phyloP scores from a whole-genome alignment of 306 rosid species.

The Sechiopsis laciniata region DNA sequence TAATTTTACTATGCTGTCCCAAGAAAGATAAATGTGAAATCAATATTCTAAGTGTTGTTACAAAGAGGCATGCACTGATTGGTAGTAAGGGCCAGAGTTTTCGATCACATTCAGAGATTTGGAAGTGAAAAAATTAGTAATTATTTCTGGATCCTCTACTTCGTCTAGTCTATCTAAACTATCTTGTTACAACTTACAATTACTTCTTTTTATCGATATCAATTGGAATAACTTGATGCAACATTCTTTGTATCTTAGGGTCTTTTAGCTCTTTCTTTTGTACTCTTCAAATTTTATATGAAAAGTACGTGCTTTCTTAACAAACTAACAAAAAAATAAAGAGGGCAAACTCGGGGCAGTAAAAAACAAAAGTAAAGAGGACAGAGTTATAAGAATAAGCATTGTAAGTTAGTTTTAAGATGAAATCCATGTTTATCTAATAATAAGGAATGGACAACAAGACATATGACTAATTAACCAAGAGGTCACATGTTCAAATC shows the following conservation, averaged over 20 bases:
- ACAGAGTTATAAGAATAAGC: neutral
- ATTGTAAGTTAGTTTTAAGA: too few relatives aligned
- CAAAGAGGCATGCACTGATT: neutral
- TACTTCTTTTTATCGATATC: neutral
- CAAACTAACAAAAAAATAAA: neutral
- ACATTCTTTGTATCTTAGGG: neutral
- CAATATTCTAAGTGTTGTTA: too few relatives aligned
- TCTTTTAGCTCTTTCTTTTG: neutral
- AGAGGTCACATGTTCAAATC: too few relatives aligned
- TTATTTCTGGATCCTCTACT: neutral
- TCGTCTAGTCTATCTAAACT: neutral
- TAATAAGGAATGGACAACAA: too few relatives aligned
- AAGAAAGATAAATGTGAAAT: neutral
- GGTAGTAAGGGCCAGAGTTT: neutral
- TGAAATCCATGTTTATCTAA: too few relatives aligned
- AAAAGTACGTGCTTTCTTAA: neutral
- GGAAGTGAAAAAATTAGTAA: neutral
- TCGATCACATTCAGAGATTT: neutral
- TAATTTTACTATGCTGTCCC: neutral
- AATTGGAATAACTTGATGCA: conserved; percentile 5
- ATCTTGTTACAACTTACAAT: neutral
- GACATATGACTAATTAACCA: too few relatives aligned
- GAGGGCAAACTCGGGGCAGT: neutral
- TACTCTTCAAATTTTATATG: neutral
- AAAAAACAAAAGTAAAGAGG: neutral